Percentiles rank a stretch among this genome's conserved stretches.
These are phyloP conservation scores for Aspergillus thermomutatus DNA, from an alignment of 2,329 filamentous ascomycete genomes.

Conservation along the genomic window DNA sequence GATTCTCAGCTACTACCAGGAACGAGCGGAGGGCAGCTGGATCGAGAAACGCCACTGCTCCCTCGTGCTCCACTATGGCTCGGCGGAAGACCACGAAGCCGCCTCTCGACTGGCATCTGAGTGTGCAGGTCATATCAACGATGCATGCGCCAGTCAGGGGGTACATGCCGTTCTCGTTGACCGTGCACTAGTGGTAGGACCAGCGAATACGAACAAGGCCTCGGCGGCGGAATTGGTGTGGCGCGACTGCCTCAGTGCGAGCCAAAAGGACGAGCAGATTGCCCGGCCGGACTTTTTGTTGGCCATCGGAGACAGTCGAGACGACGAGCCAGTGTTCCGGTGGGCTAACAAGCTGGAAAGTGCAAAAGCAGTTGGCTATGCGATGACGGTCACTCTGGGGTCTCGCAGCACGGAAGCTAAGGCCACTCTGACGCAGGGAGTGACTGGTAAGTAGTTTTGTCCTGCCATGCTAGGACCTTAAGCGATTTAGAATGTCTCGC, in stretches of 20 bases:
- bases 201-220: conserved; percentile 81
- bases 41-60: conserved; percentile 92
- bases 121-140: conserved; percentile 92
- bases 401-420: conserved; percentile 84
- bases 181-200: conserved; percentile 78
- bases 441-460: conserved; percentile 65
- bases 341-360: conserved; percentile 80
- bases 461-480: background rate
- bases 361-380: conserved; percentile 59
- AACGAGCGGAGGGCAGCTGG: conserved; percentile 81
- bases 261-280: conserved; percentile 37
- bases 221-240: conserved; percentile 76
- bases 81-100: conserved; percentile 70
- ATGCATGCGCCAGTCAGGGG: conserved; percentile 77
- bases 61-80: conserved; percentile 85
- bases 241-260: conserved; percentile 58
- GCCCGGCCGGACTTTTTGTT: conserved; percentile 74
- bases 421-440: conserved; percentile 82
- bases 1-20: conserved; percentile 84
- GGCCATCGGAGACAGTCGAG: conserved; percentile 84
- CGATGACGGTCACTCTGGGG: conserved; percentile 82
- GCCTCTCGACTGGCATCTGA: conserved; percentile 80
- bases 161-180: conserved; percentile 82
- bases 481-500: background rate
- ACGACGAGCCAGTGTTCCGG: conserved; percentile 89